Base-by-base conservation (phyloP, 441 rosid species). In the Bruguiera hainesii region DNA sequence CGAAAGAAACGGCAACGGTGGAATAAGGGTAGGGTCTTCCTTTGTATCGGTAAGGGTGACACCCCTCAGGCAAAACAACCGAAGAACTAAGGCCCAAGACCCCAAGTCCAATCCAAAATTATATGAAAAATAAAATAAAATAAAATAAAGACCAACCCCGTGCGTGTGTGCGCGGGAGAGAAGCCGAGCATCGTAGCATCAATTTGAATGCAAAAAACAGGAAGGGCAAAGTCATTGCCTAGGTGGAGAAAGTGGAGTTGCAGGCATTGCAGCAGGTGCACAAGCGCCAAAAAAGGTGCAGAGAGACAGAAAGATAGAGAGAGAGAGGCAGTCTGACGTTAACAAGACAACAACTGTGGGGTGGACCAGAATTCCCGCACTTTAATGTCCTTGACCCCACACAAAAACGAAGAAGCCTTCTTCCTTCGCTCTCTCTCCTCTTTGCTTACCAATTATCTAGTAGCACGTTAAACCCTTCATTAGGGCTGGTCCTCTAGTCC, bases 361-460 rank as follows among this genome's bases (percentile, higher is more conserved):
- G 82, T 78, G 81, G 83, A 75, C 83, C 79, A 69, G 77, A 66
- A 39, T 67, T 37, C 49, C 16, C 60, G 2, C 78, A 30, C 83
- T 75, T 75, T 75, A 69, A 60, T 71, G 66, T 67, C 20, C 60
- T 56, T 52, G 64, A 26, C 48, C 66, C 66, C 30, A 8, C 56
- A 68, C 53, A 19, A 68, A 68, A 63, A 64, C 26, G 58, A 63
- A n/a, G 42, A 19, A 5, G 58, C 29, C 29, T 9, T 15, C 29
- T 53, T 53, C 7, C 21, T 23, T 63, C 48, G 28, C 60, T 6
- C 10, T 6, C 51, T 64, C 66, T 57, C 21, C 7, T 19, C 52
- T 46, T 56, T 18, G 60, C 29, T 29, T 61, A 29, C n/a, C 57
- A 59, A 64, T 68, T 61, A 19, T 30, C 65, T 60, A 31, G 30